Evolutionary conservation across 2,329 filamentous ascomycete species (phyloP), one percentile per base, ranked within the genome.

Genomic region (Botrytis fabae): DNA sequence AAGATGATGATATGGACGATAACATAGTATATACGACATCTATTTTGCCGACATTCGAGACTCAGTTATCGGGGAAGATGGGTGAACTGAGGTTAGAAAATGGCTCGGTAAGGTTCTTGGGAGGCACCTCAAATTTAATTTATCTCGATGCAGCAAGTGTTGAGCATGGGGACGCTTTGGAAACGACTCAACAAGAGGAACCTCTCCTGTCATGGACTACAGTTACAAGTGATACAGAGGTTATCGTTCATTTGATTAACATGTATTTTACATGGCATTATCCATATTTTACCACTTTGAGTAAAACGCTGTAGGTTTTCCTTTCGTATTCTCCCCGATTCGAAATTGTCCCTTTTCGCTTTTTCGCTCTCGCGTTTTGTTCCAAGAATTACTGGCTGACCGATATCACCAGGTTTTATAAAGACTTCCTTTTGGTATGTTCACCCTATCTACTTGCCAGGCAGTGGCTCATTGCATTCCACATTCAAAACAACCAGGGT

Each of bases 231-330:
- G 94, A 98, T 80, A 86, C 90, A 38, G 88, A 92, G 71, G 86
- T 97, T 63, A 90, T 98, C 77, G 88, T 91, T 25, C 95, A 98
- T 82, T 88, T 99, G 28, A 89, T 99, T 80, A 95, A 95, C 79
- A 95, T 98, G 93, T 99, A 99, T 83, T 98, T 98, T 83, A 94
- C 91, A 78, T 98, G 95, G 92, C 96, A 98, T 82, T 98, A 98
- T 82, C 91, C 94, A 28, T 98, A 96, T 83, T 99, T 98, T 81
- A 95, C 94, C 6, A 96, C 93, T 0, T 85, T 98, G 10, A 95
- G 95, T 20, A 97, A 93, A 81, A 90, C 87, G 54, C 84, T 97
- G 46, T 62, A n/a, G 4, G 60, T 38, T 62, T 18, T 40, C n/a
- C 12, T 18, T n/a, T 40, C n/a, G 1, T 14, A 40, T 40, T 18